Evolutionary conservation across 2,329 filamentous ascomycete genomes (phyloP), one percentile per base, ranked within the genome.

Genomic region (Clonostachys chloroleuca): DNA sequence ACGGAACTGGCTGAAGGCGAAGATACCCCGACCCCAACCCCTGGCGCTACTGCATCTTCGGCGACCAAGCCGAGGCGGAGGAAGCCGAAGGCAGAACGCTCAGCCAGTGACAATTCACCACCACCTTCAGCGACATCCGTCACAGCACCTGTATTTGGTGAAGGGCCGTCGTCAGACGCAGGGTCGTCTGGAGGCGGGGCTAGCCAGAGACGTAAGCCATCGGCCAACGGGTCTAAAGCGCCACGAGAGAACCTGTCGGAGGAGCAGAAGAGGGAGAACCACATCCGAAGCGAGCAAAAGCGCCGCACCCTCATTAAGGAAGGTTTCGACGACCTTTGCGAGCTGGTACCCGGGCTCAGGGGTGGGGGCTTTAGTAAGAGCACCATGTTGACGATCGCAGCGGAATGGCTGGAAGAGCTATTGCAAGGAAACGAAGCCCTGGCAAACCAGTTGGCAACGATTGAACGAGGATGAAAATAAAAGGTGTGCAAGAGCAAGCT

Each of bases 271-370:
- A 77, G 89, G 42, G 85, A 84, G 58, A 95, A 96, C 55, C 89
- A 95, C 60, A 94, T 95, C 53, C 77, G 84, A 45, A 94, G 89
- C 45, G 90, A 95, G 61, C 89, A 95, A 67, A 95, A 94, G 65
- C 80, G 91, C 34, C 78, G 90, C 43, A 89, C 89, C 24, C 72
- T 91, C 42, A 92, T 92, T 58, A 87, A 90, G 59, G 80, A 87
- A 54, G 89, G 89, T 0, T 95, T 92, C 56, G 86, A 91, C 40
- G 87, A 92, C 49, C 69, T 95, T n/a, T 81, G 81, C 53, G 75
- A 82, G 30, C 73, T 95, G 18, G 87, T 95, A 0, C 90, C 91
- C 1, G 85, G 83, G 14, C 73, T 95, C 12, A 79, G 78, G 47
- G 83, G 81, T 24, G 86, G 87, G 9, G 86, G 87, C 2, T 84